phyloP scores from a whole-genome alignment of 768 basidiomycete genomes.

The Boletellus sp. region DNA sequence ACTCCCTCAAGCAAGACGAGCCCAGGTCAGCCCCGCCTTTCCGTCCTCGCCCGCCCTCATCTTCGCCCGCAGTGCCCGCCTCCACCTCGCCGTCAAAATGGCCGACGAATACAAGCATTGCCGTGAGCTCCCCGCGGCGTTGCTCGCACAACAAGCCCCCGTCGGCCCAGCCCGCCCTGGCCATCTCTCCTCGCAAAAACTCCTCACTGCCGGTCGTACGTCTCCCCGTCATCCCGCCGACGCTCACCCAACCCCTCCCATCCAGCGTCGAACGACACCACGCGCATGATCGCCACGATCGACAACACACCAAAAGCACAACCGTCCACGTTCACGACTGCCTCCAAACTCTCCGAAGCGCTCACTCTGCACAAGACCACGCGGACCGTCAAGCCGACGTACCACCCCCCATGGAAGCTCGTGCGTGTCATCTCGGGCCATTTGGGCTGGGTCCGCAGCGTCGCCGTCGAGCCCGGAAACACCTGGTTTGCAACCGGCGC shows the following conservation, averaged over 20 bases:
- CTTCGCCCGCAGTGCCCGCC: slow-evolving; percentile 42
- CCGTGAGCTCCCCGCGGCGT: slow-evolving; percentile 76
- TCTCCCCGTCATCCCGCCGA: neutral
- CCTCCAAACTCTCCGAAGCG: slow-evolving; percentile 75
- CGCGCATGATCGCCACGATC: slow-evolving; percentile 67
- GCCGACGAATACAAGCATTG: slow-evolving; percentile 86
- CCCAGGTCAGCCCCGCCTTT: slow-evolving; percentile 48
- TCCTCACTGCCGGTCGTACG: slow-evolving; percentile 71
- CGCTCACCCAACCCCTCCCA: slow-evolving; percentile 12
- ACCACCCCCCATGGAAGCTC: slow-evolving; percentile 96
- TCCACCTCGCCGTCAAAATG: slow-evolving; percentile 81
- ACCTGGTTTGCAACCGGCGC: slow-evolving; percentile 98
- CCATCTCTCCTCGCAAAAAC: slow-evolving; percentile 48
- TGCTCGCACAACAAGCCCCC: slow-evolving; percentile 76
- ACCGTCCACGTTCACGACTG: slow-evolving; percentile 67
- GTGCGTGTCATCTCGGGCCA: slow-evolving; percentile 96
- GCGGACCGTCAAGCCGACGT: slow-evolving; percentile 90
- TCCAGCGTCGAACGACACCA: slow-evolving; percentile 42
- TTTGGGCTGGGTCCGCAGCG: slow-evolving; percentile 94
- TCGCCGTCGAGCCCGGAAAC: slow-evolving; percentile 97
- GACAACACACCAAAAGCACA: slow-evolving; percentile 67
- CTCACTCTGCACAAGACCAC: slow-evolving; percentile 89
- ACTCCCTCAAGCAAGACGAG: slow-evolving; percentile 58
- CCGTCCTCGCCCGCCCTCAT: neutral
- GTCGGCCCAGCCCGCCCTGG: slow-evolving; percentile 78